Base-by-base conservation (phyloP, 176 grass and related monocot genomes). In the Bothriochloa decipiens region DNA sequence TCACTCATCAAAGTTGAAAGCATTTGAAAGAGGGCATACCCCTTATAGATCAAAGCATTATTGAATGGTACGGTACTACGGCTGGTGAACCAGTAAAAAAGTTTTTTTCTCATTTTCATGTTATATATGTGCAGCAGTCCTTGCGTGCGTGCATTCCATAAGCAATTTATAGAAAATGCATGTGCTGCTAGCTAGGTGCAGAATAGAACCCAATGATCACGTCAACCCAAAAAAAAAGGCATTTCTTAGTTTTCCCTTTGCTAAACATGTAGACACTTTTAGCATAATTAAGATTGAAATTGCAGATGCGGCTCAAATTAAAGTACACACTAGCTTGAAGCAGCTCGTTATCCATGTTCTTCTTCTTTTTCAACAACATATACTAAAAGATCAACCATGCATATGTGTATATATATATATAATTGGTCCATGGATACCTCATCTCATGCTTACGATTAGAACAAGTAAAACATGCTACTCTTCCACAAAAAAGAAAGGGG, bases 51-150 rank as follows among this genome's bases (percentile, higher is more conserved):
- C 61, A 28, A 28, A 28, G 8, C 65, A 65, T 89, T 72, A 89
- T 89, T 82, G 83, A 72, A 66, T 86, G 83, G 83, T 89, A 89
- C 65, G 52, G 52, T 36, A 5, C 0, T 36, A 5, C 0, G 35
- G 3, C 10, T 9, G n/a, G 26, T 52, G 39, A 33, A 26, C 70
- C 53, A 33, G 43, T 22, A 23, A n/a, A 68, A 80, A 0, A 1
- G 3, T 6, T 36, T 49, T 74, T 18, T 20, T 28, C 6, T 36
- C 8, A 20, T 11, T 37, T 81, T 69, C 42, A 80, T 68, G 41
- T 35, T 7, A 49, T 52, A 49, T 52, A 47, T 55, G 53, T 58
- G 55, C 20, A 58, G 55, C 55, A 23, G 57, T 60, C 10, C 22
- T 36, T 36, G 28, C 45, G 29, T 32, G 29, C 29, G 29, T 32